phyloP scores from a whole-genome alignment of 805 yeast genomes.

The Yarrowia deformans region DNA sequence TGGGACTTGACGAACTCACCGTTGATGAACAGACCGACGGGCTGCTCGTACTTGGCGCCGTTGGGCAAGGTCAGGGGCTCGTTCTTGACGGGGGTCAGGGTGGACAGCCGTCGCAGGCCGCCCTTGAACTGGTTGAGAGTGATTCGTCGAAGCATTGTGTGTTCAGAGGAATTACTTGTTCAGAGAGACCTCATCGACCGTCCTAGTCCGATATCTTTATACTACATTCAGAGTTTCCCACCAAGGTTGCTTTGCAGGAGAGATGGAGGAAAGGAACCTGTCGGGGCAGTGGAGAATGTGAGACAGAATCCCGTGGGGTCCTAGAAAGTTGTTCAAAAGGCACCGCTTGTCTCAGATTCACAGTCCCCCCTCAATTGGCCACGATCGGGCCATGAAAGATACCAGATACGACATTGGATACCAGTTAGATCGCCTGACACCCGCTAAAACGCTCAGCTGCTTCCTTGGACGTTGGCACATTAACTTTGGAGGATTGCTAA shows the following conservation, averaged over 20 bases:
- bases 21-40: constrained; percentile 88
- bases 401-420: neutral
- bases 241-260: constrained; percentile 35
- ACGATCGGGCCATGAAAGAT: neutral
- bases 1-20: constrained; percentile 72
- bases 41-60: constrained; percentile 72
- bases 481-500: constrained; percentile 13
- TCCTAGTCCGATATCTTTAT: constrained; percentile 15
- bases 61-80: constrained; percentile 59
- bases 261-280: constrained; percentile 27
- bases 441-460: constrained; percentile 6
- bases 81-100: constrained; percentile 34
- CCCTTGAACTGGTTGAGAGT: constrained; percentile 33
- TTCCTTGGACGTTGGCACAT: neutral
- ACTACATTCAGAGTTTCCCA: constrained; percentile 29
- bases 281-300: constrained; percentile 35
- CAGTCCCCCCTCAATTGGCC: neutral
- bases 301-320: neutral
- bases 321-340: too few species aligned
- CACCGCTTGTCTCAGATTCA: too few species aligned
- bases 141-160: constrained; percentile 34
- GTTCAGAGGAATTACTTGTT: neutral
- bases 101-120: constrained; percentile 34
- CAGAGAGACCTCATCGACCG: neutral
- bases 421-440: neutral